Base-by-base conservation (phyloP, 495 filamentous ascomycete genomes). In the Aspergillus sclerotioniger region DNA sequence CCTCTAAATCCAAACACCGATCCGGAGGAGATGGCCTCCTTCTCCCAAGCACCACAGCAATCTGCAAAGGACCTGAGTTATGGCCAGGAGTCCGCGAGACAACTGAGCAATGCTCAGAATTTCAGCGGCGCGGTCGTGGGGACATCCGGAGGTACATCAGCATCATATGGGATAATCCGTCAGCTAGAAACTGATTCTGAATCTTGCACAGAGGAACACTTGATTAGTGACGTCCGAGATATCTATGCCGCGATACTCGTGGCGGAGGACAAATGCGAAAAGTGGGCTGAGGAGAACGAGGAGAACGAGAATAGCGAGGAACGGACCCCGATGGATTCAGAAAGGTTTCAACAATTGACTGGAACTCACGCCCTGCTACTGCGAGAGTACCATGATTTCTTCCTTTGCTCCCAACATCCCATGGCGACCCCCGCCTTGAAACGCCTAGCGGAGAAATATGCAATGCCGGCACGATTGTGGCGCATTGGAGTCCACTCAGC, bases 401-500 rank as follows among this genome's bases (percentile, higher is more conserved):
- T 94, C 53, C 69, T 93, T 1, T 89, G 88, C 0, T 87, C 84
- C 0, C 89, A 92, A 58, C 88, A 93, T 60, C 89, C 88, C 0
- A 82, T 82, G 0, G 87, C 89, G 0, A 84, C 75, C 47, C 75
- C 75, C 1, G 80, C 81, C 3, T 58, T 93, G 2, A 80, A 53
- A 68, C 28, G 76, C 6, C 61, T 92, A 1, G 84, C 89, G 0
- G 75, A 81, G 6, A 88, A 88, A 56, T 91, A 92, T 57, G 81
- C 81, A 1, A 92, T 95, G 88, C 89, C 90, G 0, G 87, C 87
- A 4, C 73, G 90, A 3, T 90, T 96, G 85, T 96, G 91, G 91
- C 79, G 87, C 13, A 85, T 93, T 65, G 90, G 86, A 0, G 93
- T 96, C 20, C 87, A 93, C 55, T 82, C 82, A 2, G 91, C 91